Evolutionary conservation across 441 rosid genomes (phyloP).

Genomic region (Erodium texanum): DNA sequence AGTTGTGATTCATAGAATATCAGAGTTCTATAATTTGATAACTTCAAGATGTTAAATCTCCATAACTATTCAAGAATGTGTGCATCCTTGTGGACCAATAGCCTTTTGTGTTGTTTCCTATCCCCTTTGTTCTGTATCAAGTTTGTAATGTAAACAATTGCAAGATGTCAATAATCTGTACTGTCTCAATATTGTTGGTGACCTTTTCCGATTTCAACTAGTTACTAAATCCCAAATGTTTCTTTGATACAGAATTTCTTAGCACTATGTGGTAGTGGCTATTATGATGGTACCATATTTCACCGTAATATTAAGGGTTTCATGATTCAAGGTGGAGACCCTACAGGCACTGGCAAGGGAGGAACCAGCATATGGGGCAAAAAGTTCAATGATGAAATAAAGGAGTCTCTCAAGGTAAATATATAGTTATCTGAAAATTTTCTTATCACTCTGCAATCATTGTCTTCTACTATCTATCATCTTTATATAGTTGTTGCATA

Average conservation of each 20-base stretch:
- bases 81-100: neutral
- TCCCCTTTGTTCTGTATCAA: neutral
- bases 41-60: neutral
- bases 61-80: neutral
- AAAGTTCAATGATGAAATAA: conserved; percentile 92
- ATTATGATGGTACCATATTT: conserved; percentile 78
- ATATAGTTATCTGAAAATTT: neutral
- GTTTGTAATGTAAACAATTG: neutral
- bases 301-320: conserved; percentile 91
- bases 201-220: neutral
- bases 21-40: neutral
- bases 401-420: conserved; percentile 92
- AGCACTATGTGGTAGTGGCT: conserved; percentile 86
- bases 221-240: conserved; percentile 1
- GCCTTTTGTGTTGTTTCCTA: neutral
- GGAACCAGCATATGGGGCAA: conserved; percentile 97
- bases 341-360: conserved; percentile 88
- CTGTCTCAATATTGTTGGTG: neutral
- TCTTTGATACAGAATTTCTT: conserved; percentile 60
- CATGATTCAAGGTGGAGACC: conserved; percentile 99
- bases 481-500: neutral
- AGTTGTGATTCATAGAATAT: neutral
- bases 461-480: too few relatives aligned
- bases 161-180: neutral
- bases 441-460: neutral